phyloP scores from a whole-genome alignment of 2,329 filamentous ascomycete genomes.

The Nothophoma quercina region DNA sequence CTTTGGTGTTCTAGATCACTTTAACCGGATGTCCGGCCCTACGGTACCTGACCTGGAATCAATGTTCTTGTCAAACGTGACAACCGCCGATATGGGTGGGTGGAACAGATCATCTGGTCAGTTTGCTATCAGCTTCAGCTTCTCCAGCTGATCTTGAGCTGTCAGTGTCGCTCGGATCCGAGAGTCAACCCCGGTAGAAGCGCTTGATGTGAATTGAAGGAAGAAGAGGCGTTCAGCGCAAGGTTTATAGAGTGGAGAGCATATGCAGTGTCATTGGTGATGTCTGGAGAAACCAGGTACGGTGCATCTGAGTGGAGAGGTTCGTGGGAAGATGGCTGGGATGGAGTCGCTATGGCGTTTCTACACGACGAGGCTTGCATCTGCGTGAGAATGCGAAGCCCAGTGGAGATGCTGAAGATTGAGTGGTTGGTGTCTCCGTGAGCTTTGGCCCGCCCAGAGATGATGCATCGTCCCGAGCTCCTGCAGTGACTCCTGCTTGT shows the following conservation, averaged over 20 bases:
- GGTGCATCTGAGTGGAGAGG: background rate
- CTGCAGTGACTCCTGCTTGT: slow-evolving; percentile 8
- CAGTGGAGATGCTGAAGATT: background rate
- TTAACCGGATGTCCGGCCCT: background rate
- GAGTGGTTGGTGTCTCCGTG: slow-evolving; percentile 4
- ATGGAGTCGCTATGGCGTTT: background rate
- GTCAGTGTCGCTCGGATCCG: no score
- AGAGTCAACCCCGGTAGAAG: no score
- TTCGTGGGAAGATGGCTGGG: slow-evolving; percentile 4
- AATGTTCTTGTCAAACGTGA: slow-evolving; percentile 12
- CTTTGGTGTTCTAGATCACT: slow-evolving; percentile 8
- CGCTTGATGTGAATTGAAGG: background rate
- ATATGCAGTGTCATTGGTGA: background rate
- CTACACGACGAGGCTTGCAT: background rate
- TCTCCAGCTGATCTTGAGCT: background rate
- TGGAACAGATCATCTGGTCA: background rate
- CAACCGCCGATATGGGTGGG: slow-evolving; percentile 3
- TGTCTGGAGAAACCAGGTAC: background rate
- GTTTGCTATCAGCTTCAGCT: background rate
- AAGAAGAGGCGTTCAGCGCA: background rate
- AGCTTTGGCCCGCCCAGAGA: slow-evolving; percentile 14
- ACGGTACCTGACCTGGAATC: background rate
- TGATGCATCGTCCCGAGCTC: slow-evolving; percentile 15
- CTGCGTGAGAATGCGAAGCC: slow-evolving; percentile 9
- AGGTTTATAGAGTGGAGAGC: slow-evolving; percentile 4